Base-by-base conservation (phyloP, 208 protist species). In the Acanthamoeba healyi region DNA sequence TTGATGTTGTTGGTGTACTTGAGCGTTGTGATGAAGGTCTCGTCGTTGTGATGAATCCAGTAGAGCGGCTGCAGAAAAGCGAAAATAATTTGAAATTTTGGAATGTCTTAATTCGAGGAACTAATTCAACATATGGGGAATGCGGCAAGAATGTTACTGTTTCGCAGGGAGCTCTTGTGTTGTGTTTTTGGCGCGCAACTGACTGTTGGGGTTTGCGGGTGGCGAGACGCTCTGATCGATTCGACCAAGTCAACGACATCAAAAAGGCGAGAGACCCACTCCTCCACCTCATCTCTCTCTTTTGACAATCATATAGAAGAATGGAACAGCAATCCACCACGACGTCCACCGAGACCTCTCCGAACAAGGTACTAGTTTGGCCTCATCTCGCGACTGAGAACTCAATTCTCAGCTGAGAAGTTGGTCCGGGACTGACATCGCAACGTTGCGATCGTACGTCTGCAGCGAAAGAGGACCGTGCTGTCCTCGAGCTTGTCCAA, bases 401-500 rank as follows among this genome's bases (percentile, higher is more conserved):
- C 58, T 26, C 15, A 17, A 49, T 49, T 15, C 12, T 15, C 44
- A 49, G 44, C 7, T 19, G 12, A 54, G 22, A 12, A 54, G 15
- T 17, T 54, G 15, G 12, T 4, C 44, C n/a, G 24, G 61, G 61
- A 15, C 12, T 24, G 70, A 14, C 14, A 44, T 70, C 12, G 70
- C 22, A n/a, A n/a, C 44, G 32, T 51, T 54, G 40, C 10, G 19
- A 61, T 86, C 44, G 15, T 24, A 29, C 34, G 6, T 54, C 58
- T 40, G 4, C 77, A 86, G 77, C 54, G 77, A 44, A 86, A 86
- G 44, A 26, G 77, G 22, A 58, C 77, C 0, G 46, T 40, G 17
- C 44, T 86, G 10, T 86, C 77, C 24, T 86, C 77, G 2, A 86
- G 77, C n/a, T 40, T 86, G 44, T 86, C 77, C 2, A 49, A 86